phyloP scores from a whole-genome alignment of 768 basidiomycete species.

The Mrakia gelida region DNA sequence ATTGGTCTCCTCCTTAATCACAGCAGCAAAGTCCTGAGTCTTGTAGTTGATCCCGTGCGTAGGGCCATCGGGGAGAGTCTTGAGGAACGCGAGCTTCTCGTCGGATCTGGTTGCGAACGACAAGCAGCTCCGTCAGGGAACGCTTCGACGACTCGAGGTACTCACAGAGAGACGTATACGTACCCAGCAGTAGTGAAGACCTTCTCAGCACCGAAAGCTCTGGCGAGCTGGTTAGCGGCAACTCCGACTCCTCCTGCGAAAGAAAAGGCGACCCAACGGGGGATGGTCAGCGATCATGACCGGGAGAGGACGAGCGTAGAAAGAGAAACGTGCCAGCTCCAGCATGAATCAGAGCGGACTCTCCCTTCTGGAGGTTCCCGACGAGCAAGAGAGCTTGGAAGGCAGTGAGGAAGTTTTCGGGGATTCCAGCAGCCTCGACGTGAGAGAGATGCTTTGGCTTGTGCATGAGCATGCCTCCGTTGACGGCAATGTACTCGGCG shows the following conservation, averaged over 20 bases:
- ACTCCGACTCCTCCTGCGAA: slow-evolving; percentile 66
- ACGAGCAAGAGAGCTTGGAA: slow-evolving; percentile 63
- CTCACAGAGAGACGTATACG: not conserved
- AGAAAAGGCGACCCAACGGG: slow-evolving; percentile 47
- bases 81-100: slow-evolving; percentile 75
- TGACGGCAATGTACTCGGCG: slow-evolving; percentile 73
- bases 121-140: not conserved
- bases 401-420: slow-evolving; percentile 83
- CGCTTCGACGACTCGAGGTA: not conserved
- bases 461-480: slow-evolving; percentile 60
- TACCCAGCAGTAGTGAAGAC: slow-evolving; percentile 79
- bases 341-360: slow-evolving; percentile 81
- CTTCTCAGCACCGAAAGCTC: slow-evolving; percentile 60
- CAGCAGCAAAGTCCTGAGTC: slow-evolving; percentile 70
- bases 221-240: slow-evolving; percentile 81
- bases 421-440: slow-evolving; percentile 79
- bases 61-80: slow-evolving; percentile 52
- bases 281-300: not conserved
- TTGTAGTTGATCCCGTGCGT: slow-evolving; percentile 81
- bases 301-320: not conserved
- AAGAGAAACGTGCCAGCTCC: slow-evolving; percentile 40
- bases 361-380: slow-evolving; percentile 63
- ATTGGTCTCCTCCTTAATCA: slow-evolving; percentile 63
- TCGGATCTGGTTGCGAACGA: slow-evolving; percentile 37
- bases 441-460: slow-evolving; percentile 75